Evolutionary conservation across 208 protist species (phyloP).

Genomic region (Wallacemonas sp.): DNA sequence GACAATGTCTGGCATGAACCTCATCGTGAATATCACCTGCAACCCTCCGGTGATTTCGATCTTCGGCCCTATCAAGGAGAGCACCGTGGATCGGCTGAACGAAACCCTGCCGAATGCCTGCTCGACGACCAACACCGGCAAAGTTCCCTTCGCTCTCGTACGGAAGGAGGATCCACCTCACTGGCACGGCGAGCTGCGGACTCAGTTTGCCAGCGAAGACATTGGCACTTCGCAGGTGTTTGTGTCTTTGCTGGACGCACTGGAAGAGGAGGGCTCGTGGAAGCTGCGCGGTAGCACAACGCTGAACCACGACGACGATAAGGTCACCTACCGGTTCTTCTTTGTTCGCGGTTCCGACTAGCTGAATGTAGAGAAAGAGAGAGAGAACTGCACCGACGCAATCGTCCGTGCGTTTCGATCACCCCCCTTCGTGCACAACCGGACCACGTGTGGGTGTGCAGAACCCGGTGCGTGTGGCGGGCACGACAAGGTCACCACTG

Average conservation of each 20-base stretch:
- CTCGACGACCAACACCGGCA: slow-evolving; percentile 85
- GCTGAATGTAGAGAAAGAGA: slow-evolving; percentile 8
- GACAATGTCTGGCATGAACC: slow-evolving; percentile 76
- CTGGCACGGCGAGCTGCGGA: slow-evolving; percentile 85
- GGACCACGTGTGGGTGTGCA: too few relatives aligned
- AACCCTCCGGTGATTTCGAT: slow-evolving; percentile 89
- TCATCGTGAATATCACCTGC: slow-evolving; percentile 90
- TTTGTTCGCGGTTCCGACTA: slow-evolving; percentile 68
- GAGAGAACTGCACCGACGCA: neutral
- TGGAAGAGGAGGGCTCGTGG: slow-evolving; percentile 89
- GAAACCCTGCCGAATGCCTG: slow-evolving; percentile 74
- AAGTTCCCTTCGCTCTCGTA: slow-evolving; percentile 70
- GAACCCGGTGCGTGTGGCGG: too few relatives aligned
- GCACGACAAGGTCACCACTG: too few relatives aligned
- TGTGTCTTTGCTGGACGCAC: slow-evolving; percentile 69
- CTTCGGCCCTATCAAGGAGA: slow-evolving; percentile 88
- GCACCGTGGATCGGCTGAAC: slow-evolving; percentile 87
- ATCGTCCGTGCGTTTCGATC: too few relatives aligned
- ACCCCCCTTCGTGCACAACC: too few relatives aligned
- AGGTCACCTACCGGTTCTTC: slow-evolving; percentile 88
- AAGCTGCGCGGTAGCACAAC: slow-evolving; percentile 78
- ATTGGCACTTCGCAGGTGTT: slow-evolving; percentile 86
- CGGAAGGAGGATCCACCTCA: slow-evolving; percentile 76
- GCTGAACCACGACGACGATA: slow-evolving; percentile 71
- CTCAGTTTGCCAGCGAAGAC: slow-evolving; percentile 85